Conservation (phyloP, 768 basidiomycete species). For the Naganishia vishniacii region DNA sequence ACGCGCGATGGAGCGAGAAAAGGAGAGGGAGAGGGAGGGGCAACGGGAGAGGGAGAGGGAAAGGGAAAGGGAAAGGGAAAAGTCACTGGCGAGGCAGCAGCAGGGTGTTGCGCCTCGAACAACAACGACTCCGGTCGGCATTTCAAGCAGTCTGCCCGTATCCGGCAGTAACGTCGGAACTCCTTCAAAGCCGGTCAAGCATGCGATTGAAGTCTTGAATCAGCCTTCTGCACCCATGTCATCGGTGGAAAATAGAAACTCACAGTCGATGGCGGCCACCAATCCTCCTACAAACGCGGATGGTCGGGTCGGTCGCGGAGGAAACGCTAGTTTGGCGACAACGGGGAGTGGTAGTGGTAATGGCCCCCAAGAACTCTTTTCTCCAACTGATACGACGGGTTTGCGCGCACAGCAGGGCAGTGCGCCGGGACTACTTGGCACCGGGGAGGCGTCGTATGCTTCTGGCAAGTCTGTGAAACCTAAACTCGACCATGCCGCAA, state of each 20-base stretch:
- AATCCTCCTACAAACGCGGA: neutral
- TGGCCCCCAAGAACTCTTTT: neutral
- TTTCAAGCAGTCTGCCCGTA: neutral
- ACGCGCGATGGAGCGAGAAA: neutral
- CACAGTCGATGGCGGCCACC: neutral
- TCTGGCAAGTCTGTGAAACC: constrained; percentile 5
- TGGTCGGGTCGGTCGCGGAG: neutral
- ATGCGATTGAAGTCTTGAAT: constrained; percentile 35
- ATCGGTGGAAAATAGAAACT: neutral
- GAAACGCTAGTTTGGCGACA: constrained; percentile 1
- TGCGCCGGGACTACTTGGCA: neutral
- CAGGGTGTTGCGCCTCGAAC: neutral
- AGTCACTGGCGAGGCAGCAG: constrained; percentile 7
- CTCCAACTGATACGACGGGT: neutral
- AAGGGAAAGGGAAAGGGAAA: constrained; percentile 17
- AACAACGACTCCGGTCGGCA: neutral
- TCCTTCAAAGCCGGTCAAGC: constrained; percentile 8
- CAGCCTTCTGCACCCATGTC: constrained; percentile 27
- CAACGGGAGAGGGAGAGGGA: constrained; percentile 23
- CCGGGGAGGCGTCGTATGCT: neutral
- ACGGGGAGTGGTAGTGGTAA: no score
- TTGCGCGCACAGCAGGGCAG: neutral
- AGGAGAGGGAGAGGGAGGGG: constrained; percentile 17
- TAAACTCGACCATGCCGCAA: constrained; percentile 20
- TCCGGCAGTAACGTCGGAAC: neutral